Conservation (phyloP, 768 basidiomycete genomes). For the Fistulinella prunicolor region DNA sequence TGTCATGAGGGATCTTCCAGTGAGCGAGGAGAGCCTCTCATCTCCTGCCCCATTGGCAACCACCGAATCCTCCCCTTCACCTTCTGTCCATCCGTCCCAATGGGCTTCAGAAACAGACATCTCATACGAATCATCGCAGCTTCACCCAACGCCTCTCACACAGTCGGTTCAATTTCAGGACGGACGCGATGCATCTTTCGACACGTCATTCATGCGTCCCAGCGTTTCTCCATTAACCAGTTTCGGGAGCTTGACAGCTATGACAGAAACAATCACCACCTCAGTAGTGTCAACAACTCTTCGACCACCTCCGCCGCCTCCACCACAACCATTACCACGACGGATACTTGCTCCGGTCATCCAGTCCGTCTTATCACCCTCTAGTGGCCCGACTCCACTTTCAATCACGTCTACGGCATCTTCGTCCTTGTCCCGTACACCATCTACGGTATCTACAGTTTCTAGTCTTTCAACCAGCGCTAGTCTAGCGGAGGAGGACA, state of each 20-base stretch:
- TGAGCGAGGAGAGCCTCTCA: constrained; percentile 29
- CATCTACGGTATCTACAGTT: constrained; percentile 37
- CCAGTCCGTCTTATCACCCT: constrained; percentile 28
- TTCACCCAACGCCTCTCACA: constrained; percentile 67
- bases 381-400: constrained; percentile 31
- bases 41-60: constrained; percentile 34
- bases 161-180: constrained; percentile 53
- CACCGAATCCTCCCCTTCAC: constrained; percentile 31
- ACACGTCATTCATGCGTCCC: constrained; percentile 71
- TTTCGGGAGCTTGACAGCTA: constrained; percentile 32
- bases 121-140: constrained; percentile 76
- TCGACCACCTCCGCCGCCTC: neutral
- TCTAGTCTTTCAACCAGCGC: constrained; percentile 44
- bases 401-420: constrained; percentile 34
- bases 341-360: constrained; percentile 23
- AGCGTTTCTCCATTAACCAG: constrained; percentile 41
- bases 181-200: constrained; percentile 60
- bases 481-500: neutral
- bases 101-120: constrained; percentile 66
- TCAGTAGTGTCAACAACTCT: constrained; percentile 15
- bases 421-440: constrained; percentile 36
- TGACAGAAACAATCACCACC: constrained; percentile 33
- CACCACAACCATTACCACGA: neutral
- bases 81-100: constrained; percentile 40
- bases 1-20: constrained; percentile 24